Base-by-base conservation (phyloP, 148 eudicot genomes). In the Rhododendron williamsianum region DNA sequence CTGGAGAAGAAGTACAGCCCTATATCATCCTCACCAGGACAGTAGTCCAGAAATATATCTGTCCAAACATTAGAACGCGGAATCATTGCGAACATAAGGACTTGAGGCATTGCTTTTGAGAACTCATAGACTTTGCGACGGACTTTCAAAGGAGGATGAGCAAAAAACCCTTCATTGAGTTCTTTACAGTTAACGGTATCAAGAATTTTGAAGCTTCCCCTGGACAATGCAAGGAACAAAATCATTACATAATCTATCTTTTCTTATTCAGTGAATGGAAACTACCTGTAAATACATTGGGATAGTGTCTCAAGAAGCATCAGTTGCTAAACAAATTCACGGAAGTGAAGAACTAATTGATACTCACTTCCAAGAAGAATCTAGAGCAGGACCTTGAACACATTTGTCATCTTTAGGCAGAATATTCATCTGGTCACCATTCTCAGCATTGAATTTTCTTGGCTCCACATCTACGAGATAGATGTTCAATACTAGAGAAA, bases 311-410 rank as follows among this genome's bases (percentile, higher is more conserved):
- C 45, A 54, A 35, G 23, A 81, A 81, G 69, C 69, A 56, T 54
- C 46, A 56, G 45, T n/a, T 30, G 23, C 41, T 56, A 52, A 18
- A 54, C 11, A 18, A 18, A 33, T 30, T 71, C 76, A 71, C 0
- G 19, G 0, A 71, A 71, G 38, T 12, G 76, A 71, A 71, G 76
- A 25, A 58, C 69, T 15, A 72, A 16, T 74, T 45, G 76, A 45
- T 54, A 91, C 94, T 92, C 87, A 95, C 98, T 85, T 93, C 98
- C 98, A 95, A 38, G 88, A 86, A 36, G 91, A 86, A 87, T 67
- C 74, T 81, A 67, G 56, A 49, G 96, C 90, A 85, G 94, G 94
- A 87, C 87, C 90, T 27, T 82, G 92, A 69, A 87, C 88, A 81
- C 9, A 79, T 16, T 83, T 87, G 69, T 89, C 89, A 81, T 60